Base-by-base conservation (phyloP, 352 stramenopile genomes). In the Pythium oligandrum region DNA sequence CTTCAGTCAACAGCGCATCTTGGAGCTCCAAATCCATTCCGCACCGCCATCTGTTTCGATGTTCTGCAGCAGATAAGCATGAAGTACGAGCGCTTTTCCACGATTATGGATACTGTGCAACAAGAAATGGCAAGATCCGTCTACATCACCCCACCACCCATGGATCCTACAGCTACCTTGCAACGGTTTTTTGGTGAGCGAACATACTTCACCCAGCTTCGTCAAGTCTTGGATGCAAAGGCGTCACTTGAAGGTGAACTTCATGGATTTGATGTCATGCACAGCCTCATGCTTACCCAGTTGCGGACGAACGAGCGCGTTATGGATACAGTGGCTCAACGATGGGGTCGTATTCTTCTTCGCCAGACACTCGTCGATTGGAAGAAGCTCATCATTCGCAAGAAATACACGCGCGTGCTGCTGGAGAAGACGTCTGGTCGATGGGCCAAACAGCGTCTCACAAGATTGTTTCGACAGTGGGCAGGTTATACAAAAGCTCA, bases 321-420 rank as follows among this genome's bases (percentile, higher is more conserved):
- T 61, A 63, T 90, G 6, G 76, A 88, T 40, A 73, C 71, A 1
- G 55, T 85, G n/a, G 71, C 76, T 6, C 64, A 42, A 38, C 72
- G 73, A 31, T 88, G 76, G 77, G 73, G 66, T 0, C 47, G 58
- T 2, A 42, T 87, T 39, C 50, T 87, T 44, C 67, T 79, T 35
- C 66, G 66, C 11, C 75, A 90, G 55, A 83, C 77, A 2, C 61
- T 88, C 3, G 71, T 75, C 36, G 66, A 88, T 51, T 88, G 77
- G 77, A 82, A 80, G 53, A 84, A 86, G 62, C 78, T 86, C 40
- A 78, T 86, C 43, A 63, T 85, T 11, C 73, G 75, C 43, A 84
- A 84, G 40, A 88, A 88, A 37, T 88, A 86, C 58, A 86, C 77
- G 12, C 73, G 77, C 9, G 77, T 88, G 39, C 55, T 88, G 44